Evolutionary conservation across 1,284 basidiomycete genomes (phyloP), one percentile per base, ranked within the genome.

Genomic region (Malassezia nana): DNA sequence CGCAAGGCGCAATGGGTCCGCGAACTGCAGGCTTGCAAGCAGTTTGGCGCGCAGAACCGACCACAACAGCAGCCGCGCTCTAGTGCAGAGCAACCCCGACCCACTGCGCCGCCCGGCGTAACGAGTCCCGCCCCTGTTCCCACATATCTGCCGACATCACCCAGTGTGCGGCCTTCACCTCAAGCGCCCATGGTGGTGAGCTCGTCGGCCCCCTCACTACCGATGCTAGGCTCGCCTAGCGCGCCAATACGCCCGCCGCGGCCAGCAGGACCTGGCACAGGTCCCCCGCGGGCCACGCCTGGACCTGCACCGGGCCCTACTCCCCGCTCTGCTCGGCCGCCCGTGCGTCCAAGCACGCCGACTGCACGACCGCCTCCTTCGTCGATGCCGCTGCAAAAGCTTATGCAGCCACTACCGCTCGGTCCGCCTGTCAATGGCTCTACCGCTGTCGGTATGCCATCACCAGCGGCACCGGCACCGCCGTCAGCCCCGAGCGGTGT

Each of bases 11-110:
- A 78, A 52, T 79, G 90, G 66, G 74, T 87, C 38, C 74, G 78
- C n/a, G 85, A 87, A 65, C 82, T 96, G 72, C 79, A 78, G 40
- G 87, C 89, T 29, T 91, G 88, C 67, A 85, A 87, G 58, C 83
- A 85, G 24, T 87, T 89, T 73, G 86, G 87, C 28, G 77, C 79
- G 30, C 35, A 49, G 48, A 26, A 24, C 32, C 35, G 35, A n/a
- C 20, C 35, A 10, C 35, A n/a, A n/a, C 35, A 38, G 18, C 35
- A 10, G 35, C 18, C 35, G 35, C 35, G 35, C 15, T 15, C 40
- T 12, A 42, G 40, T 25, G n/a, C 1, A 6, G 26, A 26, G 10
- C 4, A 8, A 15, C 25, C 12, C 16, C 40, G 40, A 10, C 6
- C 40, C 8, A 7, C 40, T 6, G 13, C n/a, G 4, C 20, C 22